Percentiles rank a stretch among this genome's conserved stretches.
phyloP scores from a whole-genome alignment of 2,329 filamentous ascomycete genomes.

The Fusarium begoniae region DNA sequence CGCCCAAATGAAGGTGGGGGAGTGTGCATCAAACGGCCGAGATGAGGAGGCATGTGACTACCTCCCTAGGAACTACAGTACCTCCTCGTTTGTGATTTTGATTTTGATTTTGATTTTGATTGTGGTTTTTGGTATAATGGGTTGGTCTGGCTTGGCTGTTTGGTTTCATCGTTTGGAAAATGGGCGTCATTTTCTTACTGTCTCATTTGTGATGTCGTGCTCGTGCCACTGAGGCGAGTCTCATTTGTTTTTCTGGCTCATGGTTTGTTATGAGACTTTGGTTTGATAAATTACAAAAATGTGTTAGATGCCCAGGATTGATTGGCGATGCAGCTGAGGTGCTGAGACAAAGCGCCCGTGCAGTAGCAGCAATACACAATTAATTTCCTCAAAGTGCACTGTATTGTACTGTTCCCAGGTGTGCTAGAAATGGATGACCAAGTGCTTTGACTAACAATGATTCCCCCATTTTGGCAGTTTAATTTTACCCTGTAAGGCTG shows the following conservation, averaged over 20 bases:
- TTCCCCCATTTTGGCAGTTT: not conserved
- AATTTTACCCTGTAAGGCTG: constrained; percentile 9
- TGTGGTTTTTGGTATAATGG: not conserved
- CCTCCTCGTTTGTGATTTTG: constrained; percentile 19
- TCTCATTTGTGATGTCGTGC: constrained; percentile 1
- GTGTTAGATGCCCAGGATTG: not conserved
- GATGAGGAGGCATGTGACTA: constrained; percentile 27
- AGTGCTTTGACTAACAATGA: constrained; percentile 17
- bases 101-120: constrained; percentile 5
- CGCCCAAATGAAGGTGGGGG: constrained; percentile 17
- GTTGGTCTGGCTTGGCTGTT: not conserved
- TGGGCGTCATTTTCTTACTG: not conserved
- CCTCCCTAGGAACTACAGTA: not conserved
- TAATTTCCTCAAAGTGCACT: not conserved
- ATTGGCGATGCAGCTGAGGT: not conserved
- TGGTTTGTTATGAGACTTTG: not conserved
- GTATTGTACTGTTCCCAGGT: not conserved
- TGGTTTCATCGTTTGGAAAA: not conserved
- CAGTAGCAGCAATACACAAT: not conserved
- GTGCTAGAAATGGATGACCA: constrained; percentile 20
- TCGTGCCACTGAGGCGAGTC: not conserved
- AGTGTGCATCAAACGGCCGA: constrained; percentile 23
- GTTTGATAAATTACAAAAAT: constrained; percentile 23
- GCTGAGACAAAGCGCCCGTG: constrained; percentile 9
- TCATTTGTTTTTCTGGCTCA: not conserved